Base-by-base conservation (phyloP, 2,329 filamentous ascomycete species). In the Didymellaceae sp. region DNA sequence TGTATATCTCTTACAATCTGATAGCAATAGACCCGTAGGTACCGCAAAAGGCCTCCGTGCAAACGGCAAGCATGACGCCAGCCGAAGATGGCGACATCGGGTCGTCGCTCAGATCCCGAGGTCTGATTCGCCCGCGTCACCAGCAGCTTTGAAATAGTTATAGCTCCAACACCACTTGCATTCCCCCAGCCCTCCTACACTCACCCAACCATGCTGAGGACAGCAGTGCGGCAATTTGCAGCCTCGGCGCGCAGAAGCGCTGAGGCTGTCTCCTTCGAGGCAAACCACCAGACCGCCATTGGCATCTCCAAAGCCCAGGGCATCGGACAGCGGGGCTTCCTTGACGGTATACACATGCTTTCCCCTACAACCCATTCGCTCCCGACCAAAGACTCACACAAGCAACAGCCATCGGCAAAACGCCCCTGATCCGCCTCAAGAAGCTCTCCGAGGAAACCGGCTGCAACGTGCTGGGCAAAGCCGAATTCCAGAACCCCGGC, bases 401-500 rank as follows among this genome's bases (percentile, higher is more conserved):
- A 0, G 8, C 0, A 24, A 2, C 59, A 96, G 94, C 94, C 46
- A 97, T 99, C 77, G 94, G 94, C 58, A 97, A 97, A 76, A 99
- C 94, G 0, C 93, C 94, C 1, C 84, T 99, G 45, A 96, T 99
- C 74, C 87, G 89, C 39, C 81, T 99, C 41, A 93, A 96, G 75
- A 85, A 81, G 55, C 86, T 97, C 62, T 97, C 93, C 31, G 86
- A 90, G 53, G 83, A 95, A 70, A 97, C 94, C 0, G 91, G 92
- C 59, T 97, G 94, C 82, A 89, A 96, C 65, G 81, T 99, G 51
- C 86, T 97, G 31, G 94, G 93, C 68, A 99, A 99, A 76, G 92
- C 94, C 65, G 94, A 99, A 74, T 99, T 99, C 78, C 94, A 96
- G 81, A 99, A 99, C 80, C 94, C 94, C 1, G 94, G 94, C 62